phyloP scores from a whole-genome alignment of 2,329 filamentous ascomycete species.

The Sclerotinia spermophila region DNA sequence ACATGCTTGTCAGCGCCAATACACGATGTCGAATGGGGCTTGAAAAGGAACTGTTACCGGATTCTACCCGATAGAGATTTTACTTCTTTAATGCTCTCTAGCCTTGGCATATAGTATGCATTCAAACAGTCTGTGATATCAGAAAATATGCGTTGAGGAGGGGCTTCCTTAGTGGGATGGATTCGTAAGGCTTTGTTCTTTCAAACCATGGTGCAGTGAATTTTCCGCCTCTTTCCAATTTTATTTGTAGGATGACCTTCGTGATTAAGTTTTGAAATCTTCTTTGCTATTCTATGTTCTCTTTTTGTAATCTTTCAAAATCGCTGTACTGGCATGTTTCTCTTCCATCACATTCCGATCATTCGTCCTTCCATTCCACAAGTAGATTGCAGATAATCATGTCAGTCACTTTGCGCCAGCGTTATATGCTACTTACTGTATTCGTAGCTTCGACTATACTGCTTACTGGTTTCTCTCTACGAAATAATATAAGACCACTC shows the following conservation, averaged over 20 bases:
- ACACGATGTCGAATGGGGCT: not conserved
- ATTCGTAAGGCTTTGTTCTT: constrained; percentile 2
- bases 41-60: not conserved
- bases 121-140: not conserved
- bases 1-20: not conserved
- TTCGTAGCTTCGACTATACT: not conserved
- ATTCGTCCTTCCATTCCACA: not conserved
- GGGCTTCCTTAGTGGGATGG: not conserved
- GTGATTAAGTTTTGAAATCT: not conserved
- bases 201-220: not conserved
- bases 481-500: not conserved
- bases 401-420: not conserved
- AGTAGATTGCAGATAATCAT: constrained; percentile 5
- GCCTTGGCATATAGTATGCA: not conserved
- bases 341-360: not conserved
- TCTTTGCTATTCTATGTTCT: not conserved
- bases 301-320: not conserved
- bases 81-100: not conserved
- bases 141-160: not conserved
- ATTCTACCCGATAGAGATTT: not conserved
- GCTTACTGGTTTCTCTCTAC: constrained; percentile 3
- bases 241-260: not conserved
- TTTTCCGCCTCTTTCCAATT: not conserved
- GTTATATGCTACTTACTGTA: constrained; percentile 5
- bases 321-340: not conserved